Percentiles rank a stretch among this genome's conserved stretches.
Evolutionary conservation across 2,329 filamentous ascomycete genomes (phyloP).

Genomic region (Colletotrichum tabaci): DNA sequence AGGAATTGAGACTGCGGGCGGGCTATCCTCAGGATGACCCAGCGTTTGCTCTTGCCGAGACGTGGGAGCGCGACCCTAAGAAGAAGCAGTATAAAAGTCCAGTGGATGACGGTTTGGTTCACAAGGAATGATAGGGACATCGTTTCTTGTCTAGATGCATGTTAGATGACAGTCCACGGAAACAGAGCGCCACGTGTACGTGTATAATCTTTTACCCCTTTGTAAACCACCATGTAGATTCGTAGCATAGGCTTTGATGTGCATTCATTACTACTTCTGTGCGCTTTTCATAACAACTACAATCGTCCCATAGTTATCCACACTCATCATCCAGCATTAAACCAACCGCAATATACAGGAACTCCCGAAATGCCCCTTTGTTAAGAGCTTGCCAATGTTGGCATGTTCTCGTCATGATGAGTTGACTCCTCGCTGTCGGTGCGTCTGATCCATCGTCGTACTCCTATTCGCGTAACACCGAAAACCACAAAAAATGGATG

Average conservation of each 20-base stretch:
- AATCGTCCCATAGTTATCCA: background rate
- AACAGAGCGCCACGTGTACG: background rate
- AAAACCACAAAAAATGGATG: conserved; percentile 49
- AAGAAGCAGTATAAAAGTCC: conserved; percentile 66
- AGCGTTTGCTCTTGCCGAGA: conserved; percentile 82
- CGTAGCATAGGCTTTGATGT: background rate
- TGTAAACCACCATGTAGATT: conserved; percentile 1
- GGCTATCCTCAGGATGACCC: conserved; percentile 87
- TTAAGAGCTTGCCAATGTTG: conserved; percentile 1
- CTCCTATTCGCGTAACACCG: background rate
- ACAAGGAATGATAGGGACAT: conserved; percentile 28
- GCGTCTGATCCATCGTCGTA: conserved; percentile 4
- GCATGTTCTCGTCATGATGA: background rate
- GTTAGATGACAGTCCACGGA: conserved; percentile 1
- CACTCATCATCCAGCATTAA: background rate
- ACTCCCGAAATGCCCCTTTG: conserved; percentile 13
- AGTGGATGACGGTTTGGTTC: conserved; percentile 67
- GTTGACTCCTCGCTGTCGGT: background rate
- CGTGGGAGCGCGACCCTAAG: conserved; percentile 75
- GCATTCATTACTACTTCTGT: conserved; percentile 2
- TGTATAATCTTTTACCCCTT: background rate
- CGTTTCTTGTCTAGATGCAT: too few relatives aligned
- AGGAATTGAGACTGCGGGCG: conserved; percentile 80
- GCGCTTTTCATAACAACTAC: background rate
- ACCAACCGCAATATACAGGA: conserved; percentile 3